A percentile compares a stretch with the other conserved stretches of the same genome.
Evolutionary conservation across 2,329 filamentous ascomycete genomes (phyloP).

Genomic region (Exutisphaerella laricina): DNA sequence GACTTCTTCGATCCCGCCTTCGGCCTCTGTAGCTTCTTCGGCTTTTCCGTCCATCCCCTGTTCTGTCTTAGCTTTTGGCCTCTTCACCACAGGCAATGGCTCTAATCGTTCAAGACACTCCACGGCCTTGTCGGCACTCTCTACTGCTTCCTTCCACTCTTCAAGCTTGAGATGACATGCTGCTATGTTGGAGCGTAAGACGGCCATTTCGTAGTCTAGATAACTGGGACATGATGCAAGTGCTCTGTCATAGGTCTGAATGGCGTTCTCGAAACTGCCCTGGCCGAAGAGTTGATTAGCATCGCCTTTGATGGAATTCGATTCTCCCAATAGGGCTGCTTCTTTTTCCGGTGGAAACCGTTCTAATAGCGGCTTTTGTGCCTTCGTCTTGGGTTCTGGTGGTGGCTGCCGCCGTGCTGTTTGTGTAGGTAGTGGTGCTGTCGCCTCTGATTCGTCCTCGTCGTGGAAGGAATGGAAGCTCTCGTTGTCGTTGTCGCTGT

Average conservation of each 20-base stretch:
- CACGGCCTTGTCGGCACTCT: slow-evolving; percentile 65
- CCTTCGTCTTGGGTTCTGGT: background rate
- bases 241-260: slow-evolving; percentile 77
- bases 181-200: slow-evolving; percentile 81
- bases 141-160: slow-evolving; percentile 78
- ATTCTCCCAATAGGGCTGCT: slow-evolving; percentile 60
- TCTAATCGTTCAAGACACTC: slow-evolving; percentile 64
- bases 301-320: slow-evolving; percentile 64
- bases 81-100: slow-evolving; percentile 32
- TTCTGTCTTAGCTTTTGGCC: slow-evolving; percentile 17
- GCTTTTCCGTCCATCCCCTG: slow-evolving; percentile 17
- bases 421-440: slow-evolving; percentile 12
- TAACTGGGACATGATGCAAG: slow-evolving; percentile 74
- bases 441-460: slow-evolving; percentile 15
- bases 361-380: slow-evolving; percentile 14
- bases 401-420: slow-evolving; percentile 5
- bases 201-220: slow-evolving; percentile 79
- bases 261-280: slow-evolving; percentile 67
- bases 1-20: slow-evolving; percentile 47
- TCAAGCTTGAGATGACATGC: slow-evolving; percentile 80
- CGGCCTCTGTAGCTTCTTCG: slow-evolving; percentile 27
- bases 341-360: slow-evolving; percentile 42
- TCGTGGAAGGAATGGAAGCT: slow-evolving; percentile 31
- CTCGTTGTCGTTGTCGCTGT: slow-evolving; percentile 30
- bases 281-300: slow-evolving; percentile 76